Percentiles rank a stretch among this genome's conserved stretches.
These are phyloP conservation scores for Hemisphaericaspora xylofermentans DNA, from an alignment of 1,139 yeast species.

Conservation along the genomic window DNA sequence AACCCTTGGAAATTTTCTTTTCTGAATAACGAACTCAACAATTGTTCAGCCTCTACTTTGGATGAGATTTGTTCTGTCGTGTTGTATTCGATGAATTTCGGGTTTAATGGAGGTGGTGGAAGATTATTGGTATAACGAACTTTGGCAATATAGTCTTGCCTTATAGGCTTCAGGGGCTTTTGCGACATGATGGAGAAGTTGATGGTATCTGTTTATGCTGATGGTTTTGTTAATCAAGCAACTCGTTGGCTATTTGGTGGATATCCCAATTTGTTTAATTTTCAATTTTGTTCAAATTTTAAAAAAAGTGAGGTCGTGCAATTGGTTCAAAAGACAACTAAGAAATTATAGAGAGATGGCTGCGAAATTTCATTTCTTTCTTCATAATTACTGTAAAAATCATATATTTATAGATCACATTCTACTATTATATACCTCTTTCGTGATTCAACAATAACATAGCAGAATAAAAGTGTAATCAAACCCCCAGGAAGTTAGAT, in stretches of 20 bases:
- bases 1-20: conserved; percentile 69
- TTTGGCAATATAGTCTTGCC: conserved; percentile 88
- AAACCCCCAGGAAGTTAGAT: not conserved
- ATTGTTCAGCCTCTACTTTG: conserved; percentile 56
- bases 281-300: too few species aligned
- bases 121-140: conserved; percentile 81
- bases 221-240: too few species aligned
- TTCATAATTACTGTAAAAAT: too few species aligned
- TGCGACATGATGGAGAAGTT: conserved; percentile 21
- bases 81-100: conserved; percentile 68
- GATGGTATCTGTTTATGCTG: too few species aligned
- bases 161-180: conserved; percentile 36
- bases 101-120: conserved; percentile 94
- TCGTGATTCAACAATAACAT: too few species aligned
- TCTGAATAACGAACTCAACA: conserved; percentile 72
- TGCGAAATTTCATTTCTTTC: too few species aligned
- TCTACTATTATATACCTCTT: too few species aligned
- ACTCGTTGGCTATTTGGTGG: not conserved
- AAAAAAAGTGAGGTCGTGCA: too few species aligned
- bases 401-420: too few species aligned
- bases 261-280: not conserved
- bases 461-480: too few species aligned
- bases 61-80: conserved; percentile 38
- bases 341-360: too few species aligned
- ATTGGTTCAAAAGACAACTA: too few species aligned